Conservation (phyloP, 306 rosid genomes). For the Phaseolus lunatus region DNA sequence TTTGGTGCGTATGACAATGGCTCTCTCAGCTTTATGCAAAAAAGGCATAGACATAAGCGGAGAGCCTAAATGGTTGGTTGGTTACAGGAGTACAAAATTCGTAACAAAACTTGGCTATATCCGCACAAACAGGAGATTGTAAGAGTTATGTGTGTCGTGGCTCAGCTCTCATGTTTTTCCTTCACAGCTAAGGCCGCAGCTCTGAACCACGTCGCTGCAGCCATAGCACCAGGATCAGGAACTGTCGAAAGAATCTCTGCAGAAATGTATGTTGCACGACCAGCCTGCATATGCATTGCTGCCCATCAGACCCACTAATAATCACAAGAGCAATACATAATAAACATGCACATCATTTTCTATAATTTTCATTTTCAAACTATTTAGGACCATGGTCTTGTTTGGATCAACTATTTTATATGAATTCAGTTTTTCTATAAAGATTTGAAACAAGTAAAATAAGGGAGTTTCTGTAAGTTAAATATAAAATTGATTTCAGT, state of each 20-base stretch:
- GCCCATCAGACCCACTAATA: slow-evolving; percentile 41
- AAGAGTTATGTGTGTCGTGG: slow-evolving; percentile 5
- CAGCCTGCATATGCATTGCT: slow-evolving; percentile 67
- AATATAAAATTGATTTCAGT: too few species aligned
- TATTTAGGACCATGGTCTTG: not conserved
- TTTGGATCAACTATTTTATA: too few species aligned
- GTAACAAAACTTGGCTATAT: slow-evolving; percentile 56
- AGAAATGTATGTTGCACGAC: slow-evolving; percentile 76
- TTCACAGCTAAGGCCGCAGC: slow-evolving; percentile 81
- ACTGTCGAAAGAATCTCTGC: slow-evolving; percentile 72
- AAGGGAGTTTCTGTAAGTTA: too few species aligned
- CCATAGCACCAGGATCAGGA: slow-evolving; percentile 99
- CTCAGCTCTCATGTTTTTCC: slow-evolving; percentile 54
- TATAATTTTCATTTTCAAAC: not conserved
- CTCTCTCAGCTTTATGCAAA: slow-evolving; percentile 78
- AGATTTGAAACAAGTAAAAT: too few species aligned
- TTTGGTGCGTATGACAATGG: slow-evolving; percentile 42
- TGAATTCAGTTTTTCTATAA: too few species aligned
- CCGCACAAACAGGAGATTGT: slow-evolving; percentile 55
- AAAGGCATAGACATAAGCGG: slow-evolving; percentile 78
- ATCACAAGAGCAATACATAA: not conserved
- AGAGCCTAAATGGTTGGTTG: slow-evolving; percentile 55
- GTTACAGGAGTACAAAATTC: slow-evolving; percentile 47
- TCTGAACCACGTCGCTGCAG: slow-evolving; percentile 86
- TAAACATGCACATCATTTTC: not conserved